A percentile compares a stretch with the other conserved stretches of the same genome.
phyloP scores from a whole-genome alignment of 1,139 yeast genomes.

The Hemisphaericaspora xylofermentans region DNA sequence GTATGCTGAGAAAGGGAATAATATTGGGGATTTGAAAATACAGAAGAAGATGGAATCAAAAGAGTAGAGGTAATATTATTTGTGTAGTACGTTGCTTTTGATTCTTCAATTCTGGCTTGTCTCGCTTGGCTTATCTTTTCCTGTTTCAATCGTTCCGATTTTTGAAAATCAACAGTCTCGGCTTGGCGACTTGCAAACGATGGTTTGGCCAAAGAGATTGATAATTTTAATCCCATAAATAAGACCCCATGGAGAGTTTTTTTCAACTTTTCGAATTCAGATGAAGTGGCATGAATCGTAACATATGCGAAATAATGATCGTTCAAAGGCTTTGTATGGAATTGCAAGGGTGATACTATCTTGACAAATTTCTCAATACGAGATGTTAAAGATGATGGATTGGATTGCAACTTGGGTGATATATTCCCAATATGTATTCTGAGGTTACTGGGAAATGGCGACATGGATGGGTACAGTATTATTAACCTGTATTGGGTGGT shows the following conservation, averaged over 20 bases:
- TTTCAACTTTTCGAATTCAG: constrained; percentile 48
- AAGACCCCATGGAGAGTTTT: constrained; percentile 64
- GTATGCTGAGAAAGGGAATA: constrained; percentile 38
- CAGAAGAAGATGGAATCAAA: constrained; percentile 10
- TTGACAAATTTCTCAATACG: constrained; percentile 54
- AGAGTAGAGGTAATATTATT: constrained; percentile 24
- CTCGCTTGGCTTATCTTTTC: constrained; percentile 42
- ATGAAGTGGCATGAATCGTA: constrained; percentile 51
- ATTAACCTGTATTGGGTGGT: too few species aligned
- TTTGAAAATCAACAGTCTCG: constrained; percentile 34
- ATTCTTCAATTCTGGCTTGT: constrained; percentile 42
- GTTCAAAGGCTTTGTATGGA: constrained; percentile 46
- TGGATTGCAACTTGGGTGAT: constrained; percentile 50
- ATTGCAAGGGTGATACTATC: constrained; percentile 42
- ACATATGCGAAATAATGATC: constrained; percentile 68
- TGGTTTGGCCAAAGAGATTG: constrained; percentile 48
- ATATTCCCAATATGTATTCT: constrained; percentile 72
- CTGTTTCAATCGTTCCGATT: constrained; percentile 26
- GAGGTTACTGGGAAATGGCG: neutral
- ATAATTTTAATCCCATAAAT: constrained; percentile 70
- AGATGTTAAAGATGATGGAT: constrained; percentile 38
- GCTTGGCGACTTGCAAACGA: constrained; percentile 36
- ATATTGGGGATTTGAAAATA: constrained; percentile 22
- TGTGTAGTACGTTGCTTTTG: constrained; percentile 29
- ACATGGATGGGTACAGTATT: neutral